Evolutionary conservation across 192 early-diverging fungal genomes (phyloP).

Genomic region (Coemansia biformis): DNA sequence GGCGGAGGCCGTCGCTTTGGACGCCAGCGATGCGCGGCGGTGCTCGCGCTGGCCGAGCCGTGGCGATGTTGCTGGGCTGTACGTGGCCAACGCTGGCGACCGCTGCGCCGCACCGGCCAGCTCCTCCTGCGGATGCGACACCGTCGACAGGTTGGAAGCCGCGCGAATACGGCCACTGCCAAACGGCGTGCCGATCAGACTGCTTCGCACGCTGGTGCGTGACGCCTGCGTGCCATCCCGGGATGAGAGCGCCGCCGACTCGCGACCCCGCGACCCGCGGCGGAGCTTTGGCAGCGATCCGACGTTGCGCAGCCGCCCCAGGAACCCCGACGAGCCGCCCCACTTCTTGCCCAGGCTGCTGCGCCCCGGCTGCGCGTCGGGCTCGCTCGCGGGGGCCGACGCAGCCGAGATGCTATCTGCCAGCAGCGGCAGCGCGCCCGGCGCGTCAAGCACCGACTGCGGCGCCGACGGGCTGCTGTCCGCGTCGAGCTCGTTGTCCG

Average conservation of each 20-base stretch:
- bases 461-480: constrained; percentile 14
- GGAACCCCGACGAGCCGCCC: constrained; percentile 23
- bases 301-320: constrained; percentile 39
- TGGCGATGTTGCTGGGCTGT: constrained; percentile 1
- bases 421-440: neutral
- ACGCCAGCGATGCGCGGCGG: neutral
- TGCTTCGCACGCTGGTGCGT: constrained; percentile 19
- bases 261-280: constrained; percentile 16
- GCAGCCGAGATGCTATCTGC: constrained; percentile 1
- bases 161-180: constrained; percentile 22
- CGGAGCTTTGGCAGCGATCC: constrained; percentile 36
- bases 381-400: constrained; percentile 3
- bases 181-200: constrained; percentile 9
- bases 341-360: constrained; percentile 26
- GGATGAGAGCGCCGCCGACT: constrained; percentile 5
- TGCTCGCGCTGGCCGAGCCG: neutral
- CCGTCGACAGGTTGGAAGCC: constrained; percentile 17
- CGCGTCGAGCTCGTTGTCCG: constrained; percentile 9
- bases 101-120: neutral
- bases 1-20: neutral
- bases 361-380: constrained; percentile 2
- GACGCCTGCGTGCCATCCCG: constrained; percentile 1
- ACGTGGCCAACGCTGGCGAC: constrained; percentile 1
- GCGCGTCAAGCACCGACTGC: constrained; percentile 9
- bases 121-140: constrained; percentile 9